A percentile compares a stretch with the other conserved stretches of the same genome.
Conservation (phyloP, 2,329 filamentous ascomycete genomes). For the Alternaria panax region DNA sequence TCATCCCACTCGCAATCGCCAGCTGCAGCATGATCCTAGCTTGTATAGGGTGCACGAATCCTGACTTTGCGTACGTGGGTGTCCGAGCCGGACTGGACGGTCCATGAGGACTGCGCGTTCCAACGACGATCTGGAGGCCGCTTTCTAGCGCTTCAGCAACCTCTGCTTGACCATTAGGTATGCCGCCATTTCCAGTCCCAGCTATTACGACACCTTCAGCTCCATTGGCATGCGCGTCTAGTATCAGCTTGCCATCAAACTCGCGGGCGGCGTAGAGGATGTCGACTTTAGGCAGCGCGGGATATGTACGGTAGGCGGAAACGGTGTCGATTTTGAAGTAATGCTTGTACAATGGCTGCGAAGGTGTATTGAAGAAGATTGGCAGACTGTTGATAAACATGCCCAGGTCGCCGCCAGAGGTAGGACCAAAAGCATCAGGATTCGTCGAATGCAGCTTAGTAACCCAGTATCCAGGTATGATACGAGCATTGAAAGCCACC, state of each 20-base stretch:
- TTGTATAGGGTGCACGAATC: slow-evolving; percentile 36
- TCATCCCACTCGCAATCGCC: slow-evolving; percentile 39
- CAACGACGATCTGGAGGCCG: slow-evolving; percentile 37
- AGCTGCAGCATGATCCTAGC: slow-evolving; percentile 40
- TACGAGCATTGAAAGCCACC: slow-evolving; percentile 40
- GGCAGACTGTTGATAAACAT: slow-evolving; percentile 38
- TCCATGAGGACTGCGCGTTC: slow-evolving; percentile 31
- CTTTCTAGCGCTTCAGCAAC: slow-evolving; percentile 30
- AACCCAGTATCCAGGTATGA: slow-evolving; percentile 37
- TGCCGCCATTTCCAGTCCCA: slow-evolving; percentile 35
- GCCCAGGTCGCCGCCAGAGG: slow-evolving; percentile 33
- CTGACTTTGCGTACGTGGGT: slow-evolving; percentile 30
- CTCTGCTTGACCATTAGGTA: slow-evolving; percentile 29
- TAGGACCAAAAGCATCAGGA: slow-evolving; percentile 36
- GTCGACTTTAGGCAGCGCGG: slow-evolving; percentile 38
- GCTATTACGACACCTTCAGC: slow-evolving; percentile 38
- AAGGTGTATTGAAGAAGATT: slow-evolving; percentile 36
- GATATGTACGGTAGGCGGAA: slow-evolving; percentile 22
- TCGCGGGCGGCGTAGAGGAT: slow-evolving; percentile 41
- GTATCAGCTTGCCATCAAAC: slow-evolving; percentile 36
- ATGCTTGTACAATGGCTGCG: slow-evolving; percentile 30
- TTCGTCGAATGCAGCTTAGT: slow-evolving; percentile 38
- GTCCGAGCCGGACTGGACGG: slow-evolving; percentile 27
- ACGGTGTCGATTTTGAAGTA: slow-evolving; percentile 28
- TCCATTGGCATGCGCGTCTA: slow-evolving; percentile 33